Percentiles rank a stretch among this genome's conserved stretches.
Conservation (phyloP, 495 filamentous ascomycete species). For the Sphaerosporella brunnea region DNA sequence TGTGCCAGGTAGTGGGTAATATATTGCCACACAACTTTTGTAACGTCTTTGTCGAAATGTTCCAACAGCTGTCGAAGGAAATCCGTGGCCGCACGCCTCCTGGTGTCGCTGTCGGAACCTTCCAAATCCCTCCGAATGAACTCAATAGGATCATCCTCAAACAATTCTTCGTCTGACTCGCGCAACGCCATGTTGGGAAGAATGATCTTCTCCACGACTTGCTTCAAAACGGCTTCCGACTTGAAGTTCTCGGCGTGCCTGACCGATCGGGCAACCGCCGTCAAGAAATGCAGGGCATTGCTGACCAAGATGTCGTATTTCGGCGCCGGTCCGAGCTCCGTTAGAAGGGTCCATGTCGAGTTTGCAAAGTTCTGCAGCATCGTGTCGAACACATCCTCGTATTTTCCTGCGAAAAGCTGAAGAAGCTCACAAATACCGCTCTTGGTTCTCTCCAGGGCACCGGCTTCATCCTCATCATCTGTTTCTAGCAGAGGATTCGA, state of each 20-base stretch:
- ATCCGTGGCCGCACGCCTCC: conserved; percentile 79
- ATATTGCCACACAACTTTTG: conserved; percentile 61
- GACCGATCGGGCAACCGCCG: conserved; percentile 57
- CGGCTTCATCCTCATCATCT: conserved; percentile 72
- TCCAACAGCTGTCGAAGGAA: conserved; percentile 75
- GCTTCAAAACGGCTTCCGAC: conserved; percentile 48
- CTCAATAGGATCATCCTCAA: conserved; percentile 97
- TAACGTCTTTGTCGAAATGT: conserved; percentile 71
- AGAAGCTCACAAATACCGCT: conserved; percentile 82
- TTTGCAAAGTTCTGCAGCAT: conserved; percentile 66
- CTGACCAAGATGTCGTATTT: conserved; percentile 94
- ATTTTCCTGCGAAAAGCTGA: conserved; percentile 77
- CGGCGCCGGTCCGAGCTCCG: conserved; percentile 63
- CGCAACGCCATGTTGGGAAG: conserved; percentile 79
- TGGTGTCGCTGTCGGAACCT: conserved; percentile 85
- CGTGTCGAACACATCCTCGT: conserved; percentile 71
- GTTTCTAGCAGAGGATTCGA: conserved; percentile 64
- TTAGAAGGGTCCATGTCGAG: conserved; percentile 79
- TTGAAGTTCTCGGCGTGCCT: conserved; percentile 75
- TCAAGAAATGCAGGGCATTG: conserved; percentile 83
- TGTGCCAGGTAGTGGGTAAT: conserved; percentile 56
- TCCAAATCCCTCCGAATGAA: conserved; percentile 93
- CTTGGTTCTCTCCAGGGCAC: conserved; percentile 65
- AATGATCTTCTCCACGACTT: conserved; percentile 88
- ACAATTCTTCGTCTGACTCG: conserved; percentile 83